Conservation (phyloP, 2,329 filamentous ascomycete genomes). For the Trichoderma afroharzianum region DNA sequence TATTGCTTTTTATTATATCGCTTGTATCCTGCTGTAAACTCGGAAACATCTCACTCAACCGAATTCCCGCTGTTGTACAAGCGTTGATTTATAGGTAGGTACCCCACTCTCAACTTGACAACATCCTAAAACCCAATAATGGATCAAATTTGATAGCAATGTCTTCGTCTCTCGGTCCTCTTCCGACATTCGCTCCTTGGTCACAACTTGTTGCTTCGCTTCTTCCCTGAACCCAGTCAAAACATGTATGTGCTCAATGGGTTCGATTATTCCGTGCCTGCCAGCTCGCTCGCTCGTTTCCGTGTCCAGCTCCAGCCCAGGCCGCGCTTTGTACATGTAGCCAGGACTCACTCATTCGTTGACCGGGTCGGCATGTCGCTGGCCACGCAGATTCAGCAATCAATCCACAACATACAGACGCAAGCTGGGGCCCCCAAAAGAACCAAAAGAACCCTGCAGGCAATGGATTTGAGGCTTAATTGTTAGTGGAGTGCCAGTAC, state of each 20-base stretch:
- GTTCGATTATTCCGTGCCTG: not conserved
- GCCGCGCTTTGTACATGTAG: not conserved
- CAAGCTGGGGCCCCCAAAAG: not conserved
- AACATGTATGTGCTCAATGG: not conserved
- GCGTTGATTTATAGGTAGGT: not conserved
- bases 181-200: too few relatives aligned
- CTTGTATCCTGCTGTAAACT: not conserved
- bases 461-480: not conserved
- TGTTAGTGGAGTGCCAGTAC: not conserved
- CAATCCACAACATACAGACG: not conserved
- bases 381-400: not conserved
- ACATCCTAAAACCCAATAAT: not conserved
- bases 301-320: not conserved
- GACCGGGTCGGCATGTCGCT: not conserved
- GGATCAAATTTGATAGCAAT: not conserved
- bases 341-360: not conserved
- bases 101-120: not conserved
- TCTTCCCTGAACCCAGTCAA: not conserved
- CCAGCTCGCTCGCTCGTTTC: not conserved
- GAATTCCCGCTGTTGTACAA: not conserved
- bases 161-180: not conserved
- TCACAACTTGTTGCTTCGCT: not conserved
- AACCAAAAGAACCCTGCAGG: not conserved
- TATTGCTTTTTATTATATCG: not conserved
- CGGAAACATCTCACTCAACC: not conserved